Evolutionary conservation across 169 alveolate genomes (phyloP).

Genomic region (Cystoisospora suis): DNA sequence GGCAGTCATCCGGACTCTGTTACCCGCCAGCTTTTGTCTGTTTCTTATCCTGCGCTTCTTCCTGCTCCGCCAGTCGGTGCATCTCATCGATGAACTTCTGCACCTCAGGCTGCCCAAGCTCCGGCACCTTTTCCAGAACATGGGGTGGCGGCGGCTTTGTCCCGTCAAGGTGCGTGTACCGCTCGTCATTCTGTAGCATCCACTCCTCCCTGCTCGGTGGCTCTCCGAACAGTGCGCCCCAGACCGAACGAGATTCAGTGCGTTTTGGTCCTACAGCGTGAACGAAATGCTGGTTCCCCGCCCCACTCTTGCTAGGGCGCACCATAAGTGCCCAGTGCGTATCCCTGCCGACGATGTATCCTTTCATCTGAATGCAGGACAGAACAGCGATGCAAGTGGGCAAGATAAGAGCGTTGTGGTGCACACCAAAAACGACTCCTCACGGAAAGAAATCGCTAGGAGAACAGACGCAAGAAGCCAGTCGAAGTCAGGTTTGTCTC

Average conservation of each 20-base stretch:
- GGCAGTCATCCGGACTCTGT: too few species aligned
- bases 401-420: too few species aligned
- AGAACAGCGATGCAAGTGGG: too few species aligned
- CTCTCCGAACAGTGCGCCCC: neutral
- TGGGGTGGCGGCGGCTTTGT: slow-evolving; percentile 18
- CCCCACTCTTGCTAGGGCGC: neutral
- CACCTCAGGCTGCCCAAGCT: slow-evolving; percentile 2
- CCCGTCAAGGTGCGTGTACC: slow-evolving; percentile 10
- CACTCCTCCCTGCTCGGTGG: slow-evolving; percentile 28
- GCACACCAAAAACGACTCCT: too few species aligned
- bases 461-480: too few species aligned
- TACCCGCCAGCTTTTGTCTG: too few species aligned
- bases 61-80: slow-evolving; percentile 3
- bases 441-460: too few species aligned
- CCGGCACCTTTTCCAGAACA: neutral
- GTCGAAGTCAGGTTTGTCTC: too few species aligned
- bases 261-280: slow-evolving; percentile 26
- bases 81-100: neutral
- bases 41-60: neutral
- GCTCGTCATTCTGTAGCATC: slow-evolving; percentile 10
- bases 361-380: neutral
- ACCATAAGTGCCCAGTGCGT: neutral
- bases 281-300: neutral
- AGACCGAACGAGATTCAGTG: neutral
- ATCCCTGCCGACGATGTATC: neutral